A percentile compares a stretch with the other conserved stretches of the same genome.
phyloP scores from a whole-genome alignment of 2,329 filamentous ascomycete species.

The Sporothrix phasma region DNA sequence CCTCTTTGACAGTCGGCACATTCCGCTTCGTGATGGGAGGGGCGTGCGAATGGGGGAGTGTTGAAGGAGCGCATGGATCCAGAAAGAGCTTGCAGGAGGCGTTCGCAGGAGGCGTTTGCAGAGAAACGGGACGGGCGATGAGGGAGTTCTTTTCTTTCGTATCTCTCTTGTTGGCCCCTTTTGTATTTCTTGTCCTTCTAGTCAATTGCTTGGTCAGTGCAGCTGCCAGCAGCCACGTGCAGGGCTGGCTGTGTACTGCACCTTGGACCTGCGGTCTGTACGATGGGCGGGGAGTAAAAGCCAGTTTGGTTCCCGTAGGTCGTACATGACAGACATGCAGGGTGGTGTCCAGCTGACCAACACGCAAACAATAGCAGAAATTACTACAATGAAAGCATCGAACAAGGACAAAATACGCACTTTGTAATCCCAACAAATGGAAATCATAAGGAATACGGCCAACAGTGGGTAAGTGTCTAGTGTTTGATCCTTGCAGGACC shows the following conservation, averaged over 20 bases:
- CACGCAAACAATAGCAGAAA: not conserved
- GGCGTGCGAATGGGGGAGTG: not conserved
- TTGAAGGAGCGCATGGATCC: not conserved
- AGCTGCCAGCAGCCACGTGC: not conserved
- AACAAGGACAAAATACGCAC: not conserved
- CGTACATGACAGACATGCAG: not conserved
- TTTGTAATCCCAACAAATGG: not conserved
- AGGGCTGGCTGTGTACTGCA: not conserved
- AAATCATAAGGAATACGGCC: too few relatives aligned
- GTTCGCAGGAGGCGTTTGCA: not conserved
- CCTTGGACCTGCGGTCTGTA: not conserved
- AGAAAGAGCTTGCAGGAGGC: not conserved
- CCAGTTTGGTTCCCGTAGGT: too few relatives aligned
- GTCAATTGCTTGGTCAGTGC: slow-evolving; percentile 1
- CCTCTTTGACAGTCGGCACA: not conserved
- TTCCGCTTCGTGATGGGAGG: not conserved
- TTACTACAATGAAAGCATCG: too few relatives aligned
- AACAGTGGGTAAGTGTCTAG: too few relatives aligned
- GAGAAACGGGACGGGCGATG: not conserved
- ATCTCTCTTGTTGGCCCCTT: too few relatives aligned
- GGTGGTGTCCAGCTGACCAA: not conserved
- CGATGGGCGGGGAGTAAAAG: not conserved
- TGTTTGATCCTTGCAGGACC: slow-evolving; percentile 3
- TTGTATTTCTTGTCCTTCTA: not conserved
- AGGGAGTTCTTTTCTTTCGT: not conserved